Evolutionary conservation across 2,329 filamentous ascomycete species (phyloP), one percentile per base, ranked within the genome.

Genomic region (Niveomyces coronatus): DNA sequence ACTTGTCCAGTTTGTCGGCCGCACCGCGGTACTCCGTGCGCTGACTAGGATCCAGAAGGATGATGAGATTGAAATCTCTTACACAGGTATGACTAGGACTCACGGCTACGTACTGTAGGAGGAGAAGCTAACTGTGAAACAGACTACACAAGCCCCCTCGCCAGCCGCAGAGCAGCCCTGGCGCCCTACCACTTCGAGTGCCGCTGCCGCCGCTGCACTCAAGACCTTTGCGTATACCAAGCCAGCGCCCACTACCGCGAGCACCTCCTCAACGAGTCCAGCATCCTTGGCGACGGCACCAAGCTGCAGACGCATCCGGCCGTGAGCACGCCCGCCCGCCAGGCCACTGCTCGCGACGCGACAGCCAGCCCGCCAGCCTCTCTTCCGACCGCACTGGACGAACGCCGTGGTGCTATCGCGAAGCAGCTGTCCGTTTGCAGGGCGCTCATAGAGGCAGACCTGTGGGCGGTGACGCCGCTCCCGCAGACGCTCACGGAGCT

Each of bases 51-150:
- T 81, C 29, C 48, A 60, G 11, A 50, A 59, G 22, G 73, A 65
- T 7, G 67, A 77, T 18, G 71, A 79, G 55, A 66, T 80, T 38
- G 65, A 70, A 41, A 75, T 80, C 23, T 76, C 73, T 2, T 80
- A 80, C 46, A 71, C 75, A 24, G 74, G 76, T 70, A 55, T 42
- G 61, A 51, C 15, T 18, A n/a, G n/a, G n/a, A n/a, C n/a, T n/a
- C n/a, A n/a, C n/a, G n/a, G n/a, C n/a, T n/a, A n/a, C n/a, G n/a
- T n/a, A n/a, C n/a, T n/a, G n/a, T n/a, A n/a, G n/a, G n/a, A n/a
- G n/a, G n/a, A n/a, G n/a, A n/a, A 32, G 28, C n/a, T 14, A 7
- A 11, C 7, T 23, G 19, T 28, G 8, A 9, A 1, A 3, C 32
- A 75, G 72, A 75, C 41, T 64, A 63, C 44, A 69, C 64, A 3